Base-by-base conservation (phyloP, 164 flowering plant genomes). In the Macadamia integrifolia region DNA sequence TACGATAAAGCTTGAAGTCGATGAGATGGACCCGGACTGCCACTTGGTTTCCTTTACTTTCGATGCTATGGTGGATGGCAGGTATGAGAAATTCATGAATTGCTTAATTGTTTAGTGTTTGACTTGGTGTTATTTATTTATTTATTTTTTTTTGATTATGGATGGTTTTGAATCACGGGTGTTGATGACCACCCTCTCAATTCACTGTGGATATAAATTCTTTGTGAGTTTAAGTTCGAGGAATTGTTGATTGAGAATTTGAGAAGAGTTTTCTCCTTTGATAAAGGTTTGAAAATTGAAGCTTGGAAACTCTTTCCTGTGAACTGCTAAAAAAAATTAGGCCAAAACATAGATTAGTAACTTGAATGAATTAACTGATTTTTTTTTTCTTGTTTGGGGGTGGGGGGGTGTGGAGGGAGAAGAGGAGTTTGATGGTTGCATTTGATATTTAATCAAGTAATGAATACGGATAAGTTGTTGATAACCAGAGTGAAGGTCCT, bases 61-160 rank as follows among this genome's bases (percentile, higher is more conserved):
- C 52, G 98, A 94, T 69, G 92, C 98, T 14, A 18, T 83, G 74
- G 77, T 79, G 62, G 93, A 90, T 82, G 97, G 98, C 32, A 90
- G 97, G 96, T 94, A 72, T 43, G 49, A 17, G 64, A 18, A 35
- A 43, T 58, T 55, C 55, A 14, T 49, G 11, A 1, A 13, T 11
- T 35, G 40, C 40, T 17, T 56, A 9, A 29, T 58, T 42, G 1
- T 3, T 58, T 60, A 10, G 13, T 71, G 60, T 55, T 17, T 6
- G 2, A 60, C 31, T 56, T 17, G 64, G 3, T 0, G 6, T 48
- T 40, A n/a, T 61, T 59, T 32, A 46, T 0, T 62, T 18, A 64
- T 15, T 17, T 14, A 32, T 46, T 11, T 9, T 12, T 58, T 5
- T 64, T 2, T 63, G 11, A 2, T 48, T 9, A 64, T 64, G 62